These are phyloP conservation scores for Acanthamoeba healyi DNA, from an alignment of 208 protist species.

Conservation along the genomic window DNA sequence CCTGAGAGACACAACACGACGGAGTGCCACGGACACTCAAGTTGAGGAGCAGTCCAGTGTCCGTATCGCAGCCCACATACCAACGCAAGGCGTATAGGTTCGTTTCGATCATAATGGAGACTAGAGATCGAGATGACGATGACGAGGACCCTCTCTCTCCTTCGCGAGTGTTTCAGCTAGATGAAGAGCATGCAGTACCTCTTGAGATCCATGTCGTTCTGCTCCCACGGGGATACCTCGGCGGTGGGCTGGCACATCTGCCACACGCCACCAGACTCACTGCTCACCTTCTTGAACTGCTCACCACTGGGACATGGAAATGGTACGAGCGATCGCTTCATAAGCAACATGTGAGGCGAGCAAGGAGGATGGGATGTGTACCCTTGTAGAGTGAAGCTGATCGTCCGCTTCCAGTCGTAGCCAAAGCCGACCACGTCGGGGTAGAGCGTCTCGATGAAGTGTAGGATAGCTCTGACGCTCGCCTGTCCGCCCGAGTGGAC, in stretches of 20 bases:
- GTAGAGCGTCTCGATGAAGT: not conserved
- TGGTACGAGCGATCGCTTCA: not conserved
- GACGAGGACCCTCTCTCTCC: too few relatives aligned
- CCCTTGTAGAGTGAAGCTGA: constrained; percentile 56
- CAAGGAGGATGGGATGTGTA: not conserved
- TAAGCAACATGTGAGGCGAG: not conserved
- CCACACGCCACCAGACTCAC: constrained; percentile 21
- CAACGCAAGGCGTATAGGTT: not conserved
- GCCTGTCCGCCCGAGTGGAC: constrained; percentile 5
- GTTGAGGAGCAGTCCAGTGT: too few relatives aligned
- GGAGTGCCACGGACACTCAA: too few relatives aligned
- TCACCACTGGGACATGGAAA: not conserved
- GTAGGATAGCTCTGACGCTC: not conserved
- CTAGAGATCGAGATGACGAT: too few relatives aligned
- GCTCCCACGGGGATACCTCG: constrained; percentile 27
- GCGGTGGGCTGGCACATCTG: not conserved
- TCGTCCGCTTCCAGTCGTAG: constrained; percentile 35
- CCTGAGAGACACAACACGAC: too few relatives aligned
- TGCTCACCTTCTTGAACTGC: constrained; percentile 49
- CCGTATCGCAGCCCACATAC: too few relatives aligned
- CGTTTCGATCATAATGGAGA: too few relatives aligned
- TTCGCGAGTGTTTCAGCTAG: too few relatives aligned
- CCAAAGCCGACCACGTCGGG: not conserved
- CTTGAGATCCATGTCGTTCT: constrained; percentile 4
- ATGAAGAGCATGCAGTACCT: constrained; percentile 18